Evolutionary conservation across 2,329 filamentous ascomycete genomes (phyloP).

Genomic region (Colletotrichum simmondsii): DNA sequence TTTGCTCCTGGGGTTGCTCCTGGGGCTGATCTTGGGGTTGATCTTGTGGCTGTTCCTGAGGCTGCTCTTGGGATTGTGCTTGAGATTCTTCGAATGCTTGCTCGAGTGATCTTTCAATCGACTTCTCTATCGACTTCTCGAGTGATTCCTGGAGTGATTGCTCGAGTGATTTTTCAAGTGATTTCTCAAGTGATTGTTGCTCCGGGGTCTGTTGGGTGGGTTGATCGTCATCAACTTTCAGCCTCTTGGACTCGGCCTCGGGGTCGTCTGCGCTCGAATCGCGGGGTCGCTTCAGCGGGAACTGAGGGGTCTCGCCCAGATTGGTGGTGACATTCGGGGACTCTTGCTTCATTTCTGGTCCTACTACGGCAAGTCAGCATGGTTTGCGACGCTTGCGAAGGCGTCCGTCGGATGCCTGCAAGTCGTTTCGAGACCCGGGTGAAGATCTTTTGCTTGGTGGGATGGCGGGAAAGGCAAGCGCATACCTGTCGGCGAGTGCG

Average conservation of each 20-base stretch:
- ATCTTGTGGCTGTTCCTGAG: neutral
- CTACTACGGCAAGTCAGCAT: constrained; percentile 39
- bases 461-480: constrained; percentile 22
- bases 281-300: constrained; percentile 50
- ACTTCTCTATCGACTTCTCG: too few relatives aligned
- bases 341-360: constrained; percentile 52
- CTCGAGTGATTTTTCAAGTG: neutral
- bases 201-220: neutral
- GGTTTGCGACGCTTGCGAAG: constrained; percentile 19
- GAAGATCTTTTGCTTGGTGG: constrained; percentile 25
- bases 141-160: neutral
- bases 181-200: neutral
- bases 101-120: too few relatives aligned
- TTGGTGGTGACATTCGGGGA: constrained; percentile 42
- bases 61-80: neutral
- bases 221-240: constrained; percentile 30
- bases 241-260: constrained; percentile 44
- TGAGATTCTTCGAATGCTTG: too few relatives aligned
- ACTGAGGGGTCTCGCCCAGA: constrained; percentile 47
- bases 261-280: constrained; percentile 43
- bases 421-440: constrained; percentile 23
- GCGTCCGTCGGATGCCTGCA: constrained; percentile 12
- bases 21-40: too few relatives aligned
- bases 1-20: neutral
- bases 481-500: constrained; percentile 49